Base-by-base conservation (phyloP, 2,329 filamentous ascomycete genomes). In the Alternaria gansuensis region DNA sequence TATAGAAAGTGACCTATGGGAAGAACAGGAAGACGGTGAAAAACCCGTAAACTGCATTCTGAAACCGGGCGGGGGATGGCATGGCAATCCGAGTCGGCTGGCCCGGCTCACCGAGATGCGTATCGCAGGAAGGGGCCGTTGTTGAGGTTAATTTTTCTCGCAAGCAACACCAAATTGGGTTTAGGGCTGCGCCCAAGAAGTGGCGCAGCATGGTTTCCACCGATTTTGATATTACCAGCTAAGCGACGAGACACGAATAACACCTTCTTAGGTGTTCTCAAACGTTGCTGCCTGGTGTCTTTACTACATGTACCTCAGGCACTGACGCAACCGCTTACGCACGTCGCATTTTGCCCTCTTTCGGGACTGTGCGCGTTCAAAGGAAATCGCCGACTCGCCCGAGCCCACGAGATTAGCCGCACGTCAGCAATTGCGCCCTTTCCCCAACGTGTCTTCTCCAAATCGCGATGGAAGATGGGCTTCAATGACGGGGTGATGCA, bases 271-370 rank as follows among this genome's bases (percentile, higher is more conserved):
- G 41, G 45, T 24, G 31, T 29, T 34, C 23, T 40, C 26, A 33
- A 57, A 53, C 34, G 40, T 48, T 56, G 60, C 29, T 65, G 60
- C 60, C 62, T 63, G 57, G 45, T 23, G 34, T 56, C 21, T 54
- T 26, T 8, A 34, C 24, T 59, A 46, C 46, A 61, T 40, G 34
- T 57, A 52, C 60, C 56, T 65, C 46, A 64, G 57, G 61, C 58
- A 52, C 62, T 65, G 61, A 66, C 63, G 65, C 65, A 64, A 65
- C 59, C 21, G 45, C 54, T 46, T 65, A 62, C 65, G 59, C 60
- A 60, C 57, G 48, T 53, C 57, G 51, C 52, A 41, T 46, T 56
- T 46, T 29, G 33, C 26, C 23, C 43, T 41, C 26, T 24, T 34
- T 48, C 26, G 24, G 41, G 43, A 8, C 24, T 43, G 3, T 11